Evolutionary conservation across 1,139 yeast genomes (phyloP).

Genomic region (Diutina neorugosa): DNA sequence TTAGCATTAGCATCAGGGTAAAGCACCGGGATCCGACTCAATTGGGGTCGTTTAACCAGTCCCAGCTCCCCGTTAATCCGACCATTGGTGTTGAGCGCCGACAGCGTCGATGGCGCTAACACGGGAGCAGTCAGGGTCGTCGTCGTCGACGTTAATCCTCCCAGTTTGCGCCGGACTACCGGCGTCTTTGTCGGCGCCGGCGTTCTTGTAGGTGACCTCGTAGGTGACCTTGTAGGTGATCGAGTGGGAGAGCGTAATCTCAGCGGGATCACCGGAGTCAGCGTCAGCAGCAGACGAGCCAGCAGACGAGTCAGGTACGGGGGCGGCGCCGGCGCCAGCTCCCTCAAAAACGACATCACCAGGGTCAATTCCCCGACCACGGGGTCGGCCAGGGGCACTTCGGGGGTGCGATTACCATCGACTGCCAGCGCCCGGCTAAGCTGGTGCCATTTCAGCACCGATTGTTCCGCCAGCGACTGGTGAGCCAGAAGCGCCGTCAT

Average conservation of each 20-base stretch:
- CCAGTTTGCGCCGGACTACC: not conserved
- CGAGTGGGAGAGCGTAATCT: not conserved
- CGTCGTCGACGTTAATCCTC: not conserved
- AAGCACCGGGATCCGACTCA: not conserved
- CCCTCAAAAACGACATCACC: not conserved
- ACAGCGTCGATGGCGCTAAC: not conserved
- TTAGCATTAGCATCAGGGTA: not conserved
- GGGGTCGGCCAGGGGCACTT: not conserved
- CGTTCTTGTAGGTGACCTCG: not conserved
- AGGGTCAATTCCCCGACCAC: not conserved
- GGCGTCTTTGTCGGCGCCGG: not conserved
- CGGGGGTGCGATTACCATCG: not conserved
- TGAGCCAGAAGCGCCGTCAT: not conserved
- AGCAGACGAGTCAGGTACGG: not conserved
- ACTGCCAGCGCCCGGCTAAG: not conserved
- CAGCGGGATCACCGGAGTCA: not conserved
- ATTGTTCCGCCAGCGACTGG: not conserved
- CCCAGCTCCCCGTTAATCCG: not conserved
- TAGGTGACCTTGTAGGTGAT: not conserved
- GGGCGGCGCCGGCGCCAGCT: not conserved
- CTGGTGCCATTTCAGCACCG: not conserved
- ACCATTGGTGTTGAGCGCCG: not conserved
- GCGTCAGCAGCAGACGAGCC: not conserved
- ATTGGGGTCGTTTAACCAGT: not conserved
- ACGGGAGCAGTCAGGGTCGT: not conserved